These are phyloP conservation scores for Lonicera japonica DNA, from an alignment of 129 eudicot species.

Conservation along the genomic window DNA sequence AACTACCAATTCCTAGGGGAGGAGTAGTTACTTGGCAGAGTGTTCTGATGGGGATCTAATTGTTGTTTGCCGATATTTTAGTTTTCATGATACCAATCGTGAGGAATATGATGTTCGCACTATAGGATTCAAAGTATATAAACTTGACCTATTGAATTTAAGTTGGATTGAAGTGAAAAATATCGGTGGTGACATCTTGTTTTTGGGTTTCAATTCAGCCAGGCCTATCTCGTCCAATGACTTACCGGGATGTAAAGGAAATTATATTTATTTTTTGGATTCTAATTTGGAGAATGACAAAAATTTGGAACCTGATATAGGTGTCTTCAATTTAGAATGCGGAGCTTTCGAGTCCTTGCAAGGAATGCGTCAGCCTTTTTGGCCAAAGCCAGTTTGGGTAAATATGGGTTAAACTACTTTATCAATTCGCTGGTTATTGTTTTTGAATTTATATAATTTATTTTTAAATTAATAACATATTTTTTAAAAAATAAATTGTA, in stretches of 20 bases:
- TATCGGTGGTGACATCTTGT: not conserved
- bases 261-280: too few relatives aligned
- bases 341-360: not conserved
- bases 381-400: not conserved
- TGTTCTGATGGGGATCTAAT: not conserved
- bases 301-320: not conserved
- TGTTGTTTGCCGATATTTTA: not conserved
- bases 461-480: too few relatives aligned
- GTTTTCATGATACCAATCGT: too few relatives aligned
- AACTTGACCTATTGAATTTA: not conserved
- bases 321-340: not conserved
- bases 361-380: not conserved
- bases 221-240: not conserved
- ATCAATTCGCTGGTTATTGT: too few relatives aligned
- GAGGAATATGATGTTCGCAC: not conserved
- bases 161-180: not conserved
- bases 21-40: not conserved
- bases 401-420: too few relatives aligned
- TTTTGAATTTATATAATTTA: too few relatives aligned
- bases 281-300: too few relatives aligned
- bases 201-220: not conserved
- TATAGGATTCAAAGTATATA: not conserved
- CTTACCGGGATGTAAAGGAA: not conserved
- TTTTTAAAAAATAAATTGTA: too few relatives aligned
- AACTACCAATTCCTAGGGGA: not conserved